These are phyloP conservation scores for Climacium dendroides DNA, from an alignment of 225 moss, liverwort and hornwort species.

Conservation along the genomic window DNA sequence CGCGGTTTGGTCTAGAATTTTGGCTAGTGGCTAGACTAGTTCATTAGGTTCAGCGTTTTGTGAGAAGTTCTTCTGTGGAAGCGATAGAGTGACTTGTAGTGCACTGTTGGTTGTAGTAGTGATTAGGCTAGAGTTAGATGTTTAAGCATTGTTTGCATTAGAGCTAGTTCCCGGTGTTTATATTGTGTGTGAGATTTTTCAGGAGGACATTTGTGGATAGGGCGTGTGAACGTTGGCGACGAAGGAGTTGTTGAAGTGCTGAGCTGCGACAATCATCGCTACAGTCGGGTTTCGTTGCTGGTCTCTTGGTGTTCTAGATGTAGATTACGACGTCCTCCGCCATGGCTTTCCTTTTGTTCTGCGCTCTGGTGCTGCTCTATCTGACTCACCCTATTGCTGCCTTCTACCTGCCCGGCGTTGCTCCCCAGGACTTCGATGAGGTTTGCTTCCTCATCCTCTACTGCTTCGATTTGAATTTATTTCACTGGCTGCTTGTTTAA, in stretches of 20 bases:
- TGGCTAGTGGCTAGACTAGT: neutral
- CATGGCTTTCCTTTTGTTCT: slow-evolving; percentile 17
- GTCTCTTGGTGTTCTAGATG: slow-evolving; percentile 7
- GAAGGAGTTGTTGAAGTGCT: neutral
- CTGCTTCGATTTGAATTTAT: neutral
- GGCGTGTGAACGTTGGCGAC: neutral
- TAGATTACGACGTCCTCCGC: slow-evolving; percentile 18
- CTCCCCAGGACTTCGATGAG: slow-evolving; percentile 60
- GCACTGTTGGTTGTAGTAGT: neutral
- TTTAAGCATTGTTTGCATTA: neutral
- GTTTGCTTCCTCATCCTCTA: neutral
- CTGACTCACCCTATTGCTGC: slow-evolving; percentile 17
- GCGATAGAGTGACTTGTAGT: neutral
- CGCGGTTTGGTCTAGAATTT: neutral
- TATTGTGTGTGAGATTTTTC: neutral
- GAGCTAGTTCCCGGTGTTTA: neutral
- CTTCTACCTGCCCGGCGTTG: slow-evolving; percentile 85
- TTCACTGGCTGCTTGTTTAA: neutral
- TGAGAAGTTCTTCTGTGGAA: neutral
- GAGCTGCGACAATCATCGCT: neutral
- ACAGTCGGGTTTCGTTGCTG: neutral
- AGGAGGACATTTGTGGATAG: neutral
- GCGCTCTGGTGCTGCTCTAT: slow-evolving; percentile 10
- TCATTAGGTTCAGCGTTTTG: neutral
- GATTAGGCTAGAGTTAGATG: neutral